Percentiles rank a stretch among this genome's conserved stretches.
These are phyloP conservation scores for Scenedesmus sp. DNA, from an alignment of 163 green algal genomes.

Conservation along the genomic window DNA sequence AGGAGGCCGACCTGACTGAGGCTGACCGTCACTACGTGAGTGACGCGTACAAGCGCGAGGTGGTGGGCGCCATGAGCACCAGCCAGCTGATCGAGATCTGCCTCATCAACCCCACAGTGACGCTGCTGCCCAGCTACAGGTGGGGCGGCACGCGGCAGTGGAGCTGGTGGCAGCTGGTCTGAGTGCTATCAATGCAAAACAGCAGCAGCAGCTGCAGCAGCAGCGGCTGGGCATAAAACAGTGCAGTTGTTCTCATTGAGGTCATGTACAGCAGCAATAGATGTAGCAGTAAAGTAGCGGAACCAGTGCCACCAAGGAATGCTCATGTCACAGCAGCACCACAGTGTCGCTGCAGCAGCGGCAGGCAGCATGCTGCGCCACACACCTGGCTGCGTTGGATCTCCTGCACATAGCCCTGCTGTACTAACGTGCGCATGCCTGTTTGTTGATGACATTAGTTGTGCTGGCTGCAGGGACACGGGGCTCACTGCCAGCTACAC, in stretches of 20 bases:
- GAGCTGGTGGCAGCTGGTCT: background rate
- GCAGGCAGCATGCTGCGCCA: background rate
- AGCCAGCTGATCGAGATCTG: slow-evolving; percentile 92
- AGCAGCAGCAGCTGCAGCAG: background rate
- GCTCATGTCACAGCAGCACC: no score
- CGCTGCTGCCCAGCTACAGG: slow-evolving; percentile 79
- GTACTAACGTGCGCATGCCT: background rate
- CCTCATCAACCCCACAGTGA: slow-evolving; percentile 93
- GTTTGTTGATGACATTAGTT: background rate
- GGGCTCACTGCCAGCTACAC: background rate
- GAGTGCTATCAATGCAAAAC: background rate
- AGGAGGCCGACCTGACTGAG: slow-evolving; percentile 65
- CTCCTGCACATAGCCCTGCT: no score
- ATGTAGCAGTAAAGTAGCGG: background rate
- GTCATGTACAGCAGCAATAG: no score
- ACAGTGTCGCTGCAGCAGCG: background rate
- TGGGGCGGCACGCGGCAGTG: background rate
- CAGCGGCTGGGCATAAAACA: background rate
- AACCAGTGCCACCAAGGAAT: background rate
- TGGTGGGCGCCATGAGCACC: slow-evolving; percentile 85
- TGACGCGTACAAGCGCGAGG: slow-evolving; percentile 90
- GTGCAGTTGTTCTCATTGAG: no score
- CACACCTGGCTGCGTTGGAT: background rate
- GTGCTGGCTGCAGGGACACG: no score
- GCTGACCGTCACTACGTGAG: slow-evolving; percentile 79